phyloP scores from a whole-genome alignment of 495 filamentous ascomycete genomes.

The Daldinia caldariorum region DNA sequence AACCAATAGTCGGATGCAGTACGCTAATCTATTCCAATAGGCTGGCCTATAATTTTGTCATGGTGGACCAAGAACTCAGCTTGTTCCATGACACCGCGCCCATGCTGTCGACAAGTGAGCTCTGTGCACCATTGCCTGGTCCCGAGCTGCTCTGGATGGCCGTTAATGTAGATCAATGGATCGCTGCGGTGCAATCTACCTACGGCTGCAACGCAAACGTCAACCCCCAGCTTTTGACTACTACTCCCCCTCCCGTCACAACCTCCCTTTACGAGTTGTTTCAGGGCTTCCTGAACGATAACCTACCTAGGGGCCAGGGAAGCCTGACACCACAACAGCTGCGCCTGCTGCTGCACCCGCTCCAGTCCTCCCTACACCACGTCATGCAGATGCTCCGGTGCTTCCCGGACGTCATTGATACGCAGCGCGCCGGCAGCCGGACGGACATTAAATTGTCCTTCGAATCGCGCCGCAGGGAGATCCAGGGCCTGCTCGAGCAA shows the following conservation, averaged over 20 bases:
- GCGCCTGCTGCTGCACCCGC: slow-evolving; percentile 61
- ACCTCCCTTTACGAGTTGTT: slow-evolving; percentile 67
- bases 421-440: slow-evolving; percentile 47
- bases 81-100: slow-evolving; percentile 69
- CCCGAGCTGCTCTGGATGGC: slow-evolving; percentile 64
- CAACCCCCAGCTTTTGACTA: slow-evolving; percentile 50
- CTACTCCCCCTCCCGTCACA: slow-evolving; percentile 51
- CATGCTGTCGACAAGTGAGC: slow-evolving; percentile 66
- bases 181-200: slow-evolving; percentile 58
- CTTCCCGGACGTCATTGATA: slow-evolving; percentile 51
- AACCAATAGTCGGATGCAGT: slow-evolving; percentile 25
- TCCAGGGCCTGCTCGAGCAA: slow-evolving; percentile 63
- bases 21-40: slow-evolving; percentile 49
- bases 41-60: slow-evolving; percentile 71
- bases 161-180: slow-evolving; percentile 57
- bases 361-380: slow-evolving; percentile 62
- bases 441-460: slow-evolving; percentile 62
- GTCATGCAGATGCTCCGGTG: slow-evolving; percentile 59
- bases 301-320: slow-evolving; percentile 46
- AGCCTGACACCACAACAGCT: slow-evolving; percentile 59
- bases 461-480: slow-evolving; percentile 62
- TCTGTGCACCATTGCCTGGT: slow-evolving; percentile 66
- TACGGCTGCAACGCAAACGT: slow-evolving; percentile 53
- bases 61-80: slow-evolving; percentile 72
- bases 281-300: slow-evolving; percentile 62